A percentile compares a stretch with the other conserved stretches of the same genome.
These are phyloP conservation scores for Phytophthora vignae DNA, from an alignment of 352 stramenopile species.

Conservation along the genomic window DNA sequence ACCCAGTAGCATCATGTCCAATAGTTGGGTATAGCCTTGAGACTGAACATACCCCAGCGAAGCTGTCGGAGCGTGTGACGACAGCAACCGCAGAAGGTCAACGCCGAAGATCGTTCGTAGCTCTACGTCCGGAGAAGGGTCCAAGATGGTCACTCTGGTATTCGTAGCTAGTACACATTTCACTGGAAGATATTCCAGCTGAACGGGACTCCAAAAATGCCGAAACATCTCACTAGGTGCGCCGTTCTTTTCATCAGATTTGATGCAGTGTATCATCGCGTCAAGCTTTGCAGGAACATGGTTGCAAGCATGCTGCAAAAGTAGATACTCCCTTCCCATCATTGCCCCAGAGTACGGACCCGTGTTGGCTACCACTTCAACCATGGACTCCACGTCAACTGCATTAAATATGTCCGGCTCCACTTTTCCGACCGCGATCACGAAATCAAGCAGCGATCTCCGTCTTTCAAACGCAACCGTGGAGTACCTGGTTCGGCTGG, in stretches of 20 bases:
- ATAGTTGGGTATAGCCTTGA: constrained; percentile 19
- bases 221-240: constrained; percentile 12
- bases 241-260: background rate
- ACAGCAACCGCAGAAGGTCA: constrained; percentile 21
- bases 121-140: constrained; percentile 7
- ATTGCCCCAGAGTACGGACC: background rate
- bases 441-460: constrained; percentile 28
- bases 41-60: constrained; percentile 19
- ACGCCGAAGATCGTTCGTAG: constrained; percentile 17
- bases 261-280: constrained; percentile 6
- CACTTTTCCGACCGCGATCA: constrained; percentile 17
- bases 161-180: constrained; percentile 2
- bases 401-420: constrained; percentile 1
- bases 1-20: constrained; percentile 25
- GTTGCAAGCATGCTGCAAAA: constrained; percentile 18
- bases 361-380: constrained; percentile 13
- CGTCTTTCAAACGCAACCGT: constrained; percentile 11
- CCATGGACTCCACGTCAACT: constrained; percentile 15
- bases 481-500: constrained; percentile 1
- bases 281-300: constrained; percentile 13
- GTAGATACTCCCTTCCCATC: constrained; percentile 25
- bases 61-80: background rate
- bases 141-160: constrained; percentile 18
- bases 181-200: constrained; percentile 9
- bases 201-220: constrained; percentile 22